Base-by-base conservation (phyloP, 2,329 filamentous ascomycete species). In the Lasiodiplodia theobromae region DNA sequence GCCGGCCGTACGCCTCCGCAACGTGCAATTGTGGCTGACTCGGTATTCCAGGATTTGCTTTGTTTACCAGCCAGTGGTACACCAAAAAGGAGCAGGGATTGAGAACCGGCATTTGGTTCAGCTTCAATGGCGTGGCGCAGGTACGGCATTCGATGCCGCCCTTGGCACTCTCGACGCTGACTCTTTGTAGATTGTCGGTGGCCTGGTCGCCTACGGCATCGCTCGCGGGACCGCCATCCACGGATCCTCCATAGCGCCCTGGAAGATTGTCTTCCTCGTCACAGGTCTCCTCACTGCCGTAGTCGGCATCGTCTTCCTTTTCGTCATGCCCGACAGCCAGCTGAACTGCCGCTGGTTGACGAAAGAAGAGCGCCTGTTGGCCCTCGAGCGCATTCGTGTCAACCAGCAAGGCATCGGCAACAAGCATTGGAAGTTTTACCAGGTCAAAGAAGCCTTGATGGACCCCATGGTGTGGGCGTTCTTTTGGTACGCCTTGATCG, bases 321-420 rank as follows among this genome's bases (percentile, higher is more conserved):
- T 80, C 72, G 73, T 78, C 5, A 77, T 85, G n/a, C 87, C 87
- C 0, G 88, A 89, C 72, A 89, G 83, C 71, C 87, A 89, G 71
- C 76, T 89, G 57, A 89, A 89, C 64, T 86, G 86, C 18, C 81
- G 85, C 2, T 89, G 86, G 84, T 73, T 96, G 31, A 90, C 82
- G 8, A 86, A 90, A 65, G 84, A 88, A 56, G 92, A 95, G 71
- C 87, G 88, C 14, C 76, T 88, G 0, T 83, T 93, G 52, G 89
- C 89, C 0, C 80, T 92, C 16, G 91, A 92, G 70, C 84, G 91
- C 0, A 86, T 93, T 4, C 85, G 90, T 0, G 84, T 87, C 53
- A 93, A 93, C 72, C 88, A 93, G 77, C 91, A 91, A 68, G 91
- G 91, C 0, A 88, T 91, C 16, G 89, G 88, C 2, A 89, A 86